Evolutionary conservation across 441 rosid species (phyloP).

Genomic region (Adansonia madagascariensis): DNA sequence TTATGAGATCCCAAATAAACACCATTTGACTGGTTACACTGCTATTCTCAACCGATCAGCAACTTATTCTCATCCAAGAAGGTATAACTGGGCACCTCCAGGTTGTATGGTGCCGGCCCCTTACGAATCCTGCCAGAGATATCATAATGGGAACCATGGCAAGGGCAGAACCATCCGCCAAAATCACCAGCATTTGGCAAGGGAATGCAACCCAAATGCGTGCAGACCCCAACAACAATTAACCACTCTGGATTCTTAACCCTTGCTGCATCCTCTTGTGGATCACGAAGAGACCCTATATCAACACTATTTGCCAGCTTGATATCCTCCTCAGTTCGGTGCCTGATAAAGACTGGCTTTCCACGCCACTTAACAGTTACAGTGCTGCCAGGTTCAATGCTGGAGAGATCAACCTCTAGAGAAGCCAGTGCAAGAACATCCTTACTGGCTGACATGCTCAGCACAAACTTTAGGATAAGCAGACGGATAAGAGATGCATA

Average conservation of each 20-base stretch:
- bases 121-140: conserved; percentile 55
- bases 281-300: conserved; percentile 48
- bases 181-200: conserved; percentile 59
- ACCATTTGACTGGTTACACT: background rate
- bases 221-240: conserved; percentile 53
- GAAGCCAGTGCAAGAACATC: conserved; percentile 58
- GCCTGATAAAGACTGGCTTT: conserved; percentile 54
- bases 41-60: conserved; percentile 43
- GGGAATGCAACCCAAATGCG: conserved; percentile 58
- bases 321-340: conserved; percentile 53
- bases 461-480: conserved; percentile 52
- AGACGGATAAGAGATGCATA: conserved; percentile 56
- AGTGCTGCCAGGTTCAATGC: conserved; percentile 51
- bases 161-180: conserved; percentile 63
- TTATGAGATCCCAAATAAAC: conserved; percentile 15
- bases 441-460: conserved; percentile 60
- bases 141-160: conserved; percentile 64
- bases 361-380: conserved; percentile 63
- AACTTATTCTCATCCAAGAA: conserved; percentile 53
- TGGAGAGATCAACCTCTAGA: conserved; percentile 55
- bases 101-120: conserved; percentile 60
- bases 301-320: conserved; percentile 55
- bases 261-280: conserved; percentile 46
- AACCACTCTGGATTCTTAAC: conserved; percentile 60
- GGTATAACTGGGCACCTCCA: conserved; percentile 56